phyloP scores from a whole-genome alignment of 192 early-diverging fungal species.

The Entophlyctis helioformis region DNA sequence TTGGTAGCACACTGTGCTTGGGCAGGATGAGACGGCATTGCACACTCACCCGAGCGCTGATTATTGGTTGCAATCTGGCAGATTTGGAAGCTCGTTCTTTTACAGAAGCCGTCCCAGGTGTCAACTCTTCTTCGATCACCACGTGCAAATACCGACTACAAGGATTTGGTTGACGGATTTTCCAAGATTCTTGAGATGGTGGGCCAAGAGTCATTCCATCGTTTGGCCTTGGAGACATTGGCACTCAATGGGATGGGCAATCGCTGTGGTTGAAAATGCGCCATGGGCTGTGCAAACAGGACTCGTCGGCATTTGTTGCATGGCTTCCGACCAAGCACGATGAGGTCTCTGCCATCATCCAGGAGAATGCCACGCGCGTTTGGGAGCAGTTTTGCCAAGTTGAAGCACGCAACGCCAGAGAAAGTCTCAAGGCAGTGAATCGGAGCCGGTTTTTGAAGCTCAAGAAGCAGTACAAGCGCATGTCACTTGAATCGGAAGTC shows the following conservation, averaged over 20 bases:
- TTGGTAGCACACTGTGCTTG: neutral
- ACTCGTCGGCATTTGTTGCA: constrained; percentile 36
- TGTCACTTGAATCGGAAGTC: constrained; percentile 6
- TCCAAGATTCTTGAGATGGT: constrained; percentile 36
- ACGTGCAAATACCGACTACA: constrained; percentile 12
- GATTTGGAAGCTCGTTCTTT: constrained; percentile 48
- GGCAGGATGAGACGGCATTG: constrained; percentile 2
- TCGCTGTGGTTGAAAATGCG: no score
- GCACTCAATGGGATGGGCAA: no score
- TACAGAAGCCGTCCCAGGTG: constrained; percentile 41
- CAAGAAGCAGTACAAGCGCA: constrained; percentile 12
- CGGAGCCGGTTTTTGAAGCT: constrained; percentile 31
- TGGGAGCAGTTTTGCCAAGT: no score
- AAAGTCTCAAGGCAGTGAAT: constrained; percentile 43
- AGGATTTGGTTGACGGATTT: constrained; percentile 45
- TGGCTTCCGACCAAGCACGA: constrained; percentile 43
- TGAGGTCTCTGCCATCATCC: no score
- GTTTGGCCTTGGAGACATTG: no score
- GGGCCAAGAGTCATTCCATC: no score
- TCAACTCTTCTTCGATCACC: constrained; percentile 18
- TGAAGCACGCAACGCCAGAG: no score
- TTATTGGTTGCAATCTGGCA: no score
- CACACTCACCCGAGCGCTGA: no score
- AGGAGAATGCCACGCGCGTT: no score
- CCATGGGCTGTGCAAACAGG: no score